Conservation (phyloP, 805 yeast genomes). For the Kuraishia borneana region DNA sequence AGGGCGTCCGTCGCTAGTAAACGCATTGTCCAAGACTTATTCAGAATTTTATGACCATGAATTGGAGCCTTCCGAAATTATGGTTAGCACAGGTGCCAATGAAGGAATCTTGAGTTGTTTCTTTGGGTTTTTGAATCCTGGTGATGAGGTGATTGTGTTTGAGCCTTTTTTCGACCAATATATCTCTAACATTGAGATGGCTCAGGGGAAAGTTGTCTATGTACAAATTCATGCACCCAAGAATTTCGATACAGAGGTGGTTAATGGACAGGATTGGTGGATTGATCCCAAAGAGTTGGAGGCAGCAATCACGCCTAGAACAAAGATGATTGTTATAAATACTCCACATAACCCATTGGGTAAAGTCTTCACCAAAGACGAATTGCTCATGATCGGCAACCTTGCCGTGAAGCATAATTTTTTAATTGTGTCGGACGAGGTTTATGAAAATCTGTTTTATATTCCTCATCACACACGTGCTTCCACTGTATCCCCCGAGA, state of each 20-base stretch:
- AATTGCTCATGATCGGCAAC: slow-evolving; percentile 67
- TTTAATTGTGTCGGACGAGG: slow-evolving; percentile 83
- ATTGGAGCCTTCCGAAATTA: slow-evolving; percentile 49
- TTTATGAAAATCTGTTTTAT: slow-evolving; percentile 83
- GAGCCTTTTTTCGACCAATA: slow-evolving; percentile 98
- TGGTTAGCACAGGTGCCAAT: slow-evolving; percentile 92
- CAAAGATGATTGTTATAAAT: slow-evolving; percentile 80
- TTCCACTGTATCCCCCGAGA: slow-evolving; percentile 72
- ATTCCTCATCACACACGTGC: slow-evolving; percentile 58
- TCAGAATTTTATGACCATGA: slow-evolving; percentile 50
- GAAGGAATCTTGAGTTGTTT: slow-evolving; percentile 85
- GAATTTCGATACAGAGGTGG: slow-evolving; percentile 48
- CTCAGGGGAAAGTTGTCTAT: slow-evolving; percentile 86
- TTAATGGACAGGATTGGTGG: slow-evolving; percentile 80
- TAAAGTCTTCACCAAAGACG: slow-evolving; percentile 70
- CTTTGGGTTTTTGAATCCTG: slow-evolving; percentile 74
- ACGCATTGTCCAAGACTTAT: slow-evolving; percentile 63
- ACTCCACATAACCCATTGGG: slow-evolving; percentile 97
- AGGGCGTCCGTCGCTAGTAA: slow-evolving; percentile 70
- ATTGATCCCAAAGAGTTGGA: slow-evolving; percentile 72
- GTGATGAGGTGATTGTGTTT: slow-evolving; percentile 93
- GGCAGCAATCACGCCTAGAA: slow-evolving; percentile 57
- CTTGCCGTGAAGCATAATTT: slow-evolving; percentile 80
- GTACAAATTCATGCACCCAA: slow-evolving; percentile 80
- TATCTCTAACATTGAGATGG: slow-evolving; percentile 83